Conservation (phyloP, 305 asterid genomes). For the Fraxinus floribunda region DNA sequence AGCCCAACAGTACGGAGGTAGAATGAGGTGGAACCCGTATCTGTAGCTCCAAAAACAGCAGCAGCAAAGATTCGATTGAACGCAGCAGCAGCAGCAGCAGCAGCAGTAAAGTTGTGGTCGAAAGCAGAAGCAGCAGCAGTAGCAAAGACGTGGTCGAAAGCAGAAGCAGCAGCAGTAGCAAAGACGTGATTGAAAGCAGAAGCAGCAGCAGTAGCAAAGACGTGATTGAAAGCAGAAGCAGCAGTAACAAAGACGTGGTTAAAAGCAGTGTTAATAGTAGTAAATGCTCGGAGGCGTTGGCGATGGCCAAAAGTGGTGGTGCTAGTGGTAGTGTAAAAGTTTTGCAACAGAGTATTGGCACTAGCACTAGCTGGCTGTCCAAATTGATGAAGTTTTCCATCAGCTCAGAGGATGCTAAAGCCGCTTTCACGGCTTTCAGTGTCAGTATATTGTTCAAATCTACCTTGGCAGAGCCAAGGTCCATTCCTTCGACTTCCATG, state of each 20-base stretch:
- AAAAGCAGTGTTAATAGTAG: constrained; percentile 4
- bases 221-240: constrained; percentile 6
- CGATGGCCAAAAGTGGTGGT: constrained; percentile 16
- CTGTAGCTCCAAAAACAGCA: background rate
- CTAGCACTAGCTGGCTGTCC: constrained; percentile 51
- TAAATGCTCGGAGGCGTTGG: constrained; percentile 38
- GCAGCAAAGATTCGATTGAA: background rate
- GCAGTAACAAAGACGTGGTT: constrained; percentile 1
- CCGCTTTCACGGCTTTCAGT: constrained; percentile 81
- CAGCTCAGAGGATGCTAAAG: constrained; percentile 82
- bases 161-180: constrained; percentile 13
- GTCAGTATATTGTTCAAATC: constrained; percentile 76
- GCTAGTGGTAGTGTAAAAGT: constrained; percentile 22
- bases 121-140: constrained; percentile 11
- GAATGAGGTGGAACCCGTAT: constrained; percentile 53
- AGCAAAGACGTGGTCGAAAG: background rate
- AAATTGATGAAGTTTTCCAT: constrained; percentile 55
- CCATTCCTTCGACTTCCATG: constrained; percentile 89
- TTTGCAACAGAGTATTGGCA: constrained; percentile 27
- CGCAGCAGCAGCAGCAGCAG: background rate
- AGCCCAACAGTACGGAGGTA: constrained; percentile 47
- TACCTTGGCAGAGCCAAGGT: constrained; percentile 90
- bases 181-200: constrained; percentile 3
- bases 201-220: constrained; percentile 10
- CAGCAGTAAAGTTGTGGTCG: background rate